Base-by-base conservation (phyloP, 1,139 yeast species). In the Candida sojae region DNA sequence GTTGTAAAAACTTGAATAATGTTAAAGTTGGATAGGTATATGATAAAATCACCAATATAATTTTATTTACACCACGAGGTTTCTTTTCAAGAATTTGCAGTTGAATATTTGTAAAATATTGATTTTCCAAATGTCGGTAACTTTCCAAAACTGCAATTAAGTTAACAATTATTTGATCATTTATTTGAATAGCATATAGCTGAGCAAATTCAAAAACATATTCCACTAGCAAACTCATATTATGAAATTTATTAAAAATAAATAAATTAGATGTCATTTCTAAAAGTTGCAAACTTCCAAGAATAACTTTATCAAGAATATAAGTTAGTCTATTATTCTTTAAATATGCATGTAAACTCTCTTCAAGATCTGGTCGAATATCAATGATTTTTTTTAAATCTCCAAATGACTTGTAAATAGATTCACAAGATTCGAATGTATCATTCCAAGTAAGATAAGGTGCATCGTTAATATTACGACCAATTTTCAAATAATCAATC, bases 401-500 rank as follows among this genome's bases (percentile, higher is more conserved):
- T 8, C 26, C 36, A 39, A 41, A 21, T 2, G 25, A 9, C 8
- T 34, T 35, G 7, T 13, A 25, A 3, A 45, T 28, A 7, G 30
- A 11, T 21, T 41, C 42, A 23, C 37, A 36, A 6, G 41, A 42
- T 7, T 23, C 45, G n/a, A 45, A n/a, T 12, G 32, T 39, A 17
- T 37, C 45, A 12, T 39, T 30, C 33, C 39, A 36, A 11, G 42
- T 33, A 7, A 28, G 13, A 23, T 42, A 43, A 8, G 53, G 53
- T 9, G 42, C 46, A 9, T 44, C 35, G 26, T 50, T 52, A n/a
- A 52, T 39, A 2, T 42, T 35, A 7, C 42, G 35, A n/a, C 37
- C 45, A 10, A 50, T 43, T 38, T 48, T 52, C 30, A 37, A 30
- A 13, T 48, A 45, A 28, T 40, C 43, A 11, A 44, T 38, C 8